These are phyloP conservation scores for Hypoxylon sp. DNA, from an alignment of 2,329 filamentous ascomycete species.

Conservation along the genomic window DNA sequence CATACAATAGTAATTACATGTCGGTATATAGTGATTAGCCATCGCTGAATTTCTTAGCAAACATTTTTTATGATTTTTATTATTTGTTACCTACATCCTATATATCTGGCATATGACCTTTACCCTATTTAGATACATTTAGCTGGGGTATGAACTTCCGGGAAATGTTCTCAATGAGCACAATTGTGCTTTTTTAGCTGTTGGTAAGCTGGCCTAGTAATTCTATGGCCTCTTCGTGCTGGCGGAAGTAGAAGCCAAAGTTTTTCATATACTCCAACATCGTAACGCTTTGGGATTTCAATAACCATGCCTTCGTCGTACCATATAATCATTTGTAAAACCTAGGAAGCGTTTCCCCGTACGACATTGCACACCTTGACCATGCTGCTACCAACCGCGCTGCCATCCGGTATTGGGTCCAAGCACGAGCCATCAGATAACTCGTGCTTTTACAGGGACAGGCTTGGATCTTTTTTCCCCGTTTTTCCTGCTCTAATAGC, in stretches of 20 bases:
- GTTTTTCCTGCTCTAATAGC: slow-evolving; percentile 25
- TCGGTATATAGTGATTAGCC: neutral
- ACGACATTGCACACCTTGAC: slow-evolving; percentile 22
- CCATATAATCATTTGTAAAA: slow-evolving; percentile 26
- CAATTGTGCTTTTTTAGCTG: slow-evolving; percentile 4
- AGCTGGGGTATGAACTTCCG: slow-evolving; percentile 13
- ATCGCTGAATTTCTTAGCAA: neutral
- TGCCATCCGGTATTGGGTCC: slow-evolving; percentile 34
- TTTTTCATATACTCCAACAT: slow-evolving; percentile 20
- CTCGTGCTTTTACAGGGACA: slow-evolving; percentile 32
- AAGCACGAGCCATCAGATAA: slow-evolving; percentile 37
- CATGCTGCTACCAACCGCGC: slow-evolving; percentile 30
- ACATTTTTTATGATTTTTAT: neutral
- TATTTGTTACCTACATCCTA: no score
- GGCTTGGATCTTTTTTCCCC: slow-evolving; percentile 23
- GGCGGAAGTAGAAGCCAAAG: slow-evolving; percentile 1
- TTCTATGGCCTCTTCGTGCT: slow-evolving; percentile 1
- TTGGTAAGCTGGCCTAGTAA: slow-evolving; percentile 12
- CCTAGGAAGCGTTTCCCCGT: slow-evolving; percentile 17
- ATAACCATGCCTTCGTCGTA: slow-evolving; percentile 11
- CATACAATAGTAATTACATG: neutral
- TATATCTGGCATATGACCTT: neutral
- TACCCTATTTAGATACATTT: neutral
- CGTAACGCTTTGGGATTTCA: slow-evolving; percentile 22
- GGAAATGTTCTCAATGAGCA: slow-evolving; percentile 8